phyloP scores from a whole-genome alignment of 768 basidiomycete species.

The Hericium coralloides region DNA sequence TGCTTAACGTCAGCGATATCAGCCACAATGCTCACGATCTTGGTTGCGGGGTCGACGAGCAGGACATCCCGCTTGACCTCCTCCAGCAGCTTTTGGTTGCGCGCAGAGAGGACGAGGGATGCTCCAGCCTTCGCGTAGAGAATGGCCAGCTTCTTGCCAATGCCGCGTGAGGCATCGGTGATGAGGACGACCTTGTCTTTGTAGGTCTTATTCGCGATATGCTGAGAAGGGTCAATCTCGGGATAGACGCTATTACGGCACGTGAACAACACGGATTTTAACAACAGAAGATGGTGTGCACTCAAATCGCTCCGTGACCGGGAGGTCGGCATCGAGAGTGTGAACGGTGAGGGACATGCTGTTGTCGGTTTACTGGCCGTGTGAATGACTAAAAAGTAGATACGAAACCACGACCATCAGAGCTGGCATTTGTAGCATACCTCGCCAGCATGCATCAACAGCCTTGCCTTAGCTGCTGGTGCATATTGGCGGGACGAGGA shows the following conservation, averaged over 20 bases:
- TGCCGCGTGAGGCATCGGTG: slow-evolving; percentile 16
- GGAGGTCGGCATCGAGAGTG: background rate
- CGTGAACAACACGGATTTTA: too few relatives aligned
- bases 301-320: background rate
- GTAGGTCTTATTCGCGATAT: slow-evolving; percentile 1
- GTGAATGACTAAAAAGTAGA: too few relatives aligned
- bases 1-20: slow-evolving; percentile 16
- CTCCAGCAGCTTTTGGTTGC: slow-evolving; percentile 8
- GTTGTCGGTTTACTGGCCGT: too few relatives aligned
- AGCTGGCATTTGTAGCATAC: too few relatives aligned
- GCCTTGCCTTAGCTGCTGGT: too few relatives aligned
- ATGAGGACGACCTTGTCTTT: slow-evolving; percentile 19
- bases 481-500: too few relatives aligned
- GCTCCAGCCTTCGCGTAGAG: slow-evolving; percentile 20
- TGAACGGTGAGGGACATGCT: too few relatives aligned
- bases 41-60: background rate
- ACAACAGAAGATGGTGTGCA: background rate
- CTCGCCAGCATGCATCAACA: too few relatives aligned
- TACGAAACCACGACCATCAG: too few relatives aligned
- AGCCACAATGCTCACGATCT: slow-evolving; percentile 9
- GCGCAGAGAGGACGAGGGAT: slow-evolving; percentile 13
- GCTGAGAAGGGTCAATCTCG: background rate
- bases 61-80: slow-evolving; percentile 14
- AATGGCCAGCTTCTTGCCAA: slow-evolving; percentile 18
- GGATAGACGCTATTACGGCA: background rate